Conservation (phyloP, 345 rosid species). For the Citrus unshiu region DNA sequence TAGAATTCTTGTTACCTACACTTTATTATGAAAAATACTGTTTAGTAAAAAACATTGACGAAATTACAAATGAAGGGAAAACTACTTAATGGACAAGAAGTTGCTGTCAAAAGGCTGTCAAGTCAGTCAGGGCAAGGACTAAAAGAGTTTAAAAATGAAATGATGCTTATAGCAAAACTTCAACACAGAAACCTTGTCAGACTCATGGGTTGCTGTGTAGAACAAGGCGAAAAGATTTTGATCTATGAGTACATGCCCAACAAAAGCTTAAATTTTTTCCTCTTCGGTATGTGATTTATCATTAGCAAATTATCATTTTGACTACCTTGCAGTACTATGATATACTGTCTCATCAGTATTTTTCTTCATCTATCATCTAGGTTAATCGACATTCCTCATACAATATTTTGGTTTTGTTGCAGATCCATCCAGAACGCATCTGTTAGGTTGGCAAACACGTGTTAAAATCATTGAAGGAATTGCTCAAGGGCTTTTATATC, state of each 20-base stretch:
- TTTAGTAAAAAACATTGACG: not conserved
- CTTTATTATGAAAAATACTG: not conserved
- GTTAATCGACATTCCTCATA: not conserved
- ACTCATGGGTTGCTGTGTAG: not conserved
- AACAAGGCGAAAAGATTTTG: not conserved
- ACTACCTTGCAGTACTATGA: not conserved
- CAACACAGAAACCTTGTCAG: slow-evolving; percentile 1
- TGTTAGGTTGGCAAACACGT: slow-evolving; percentile 19
- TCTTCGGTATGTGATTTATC: not conserved
- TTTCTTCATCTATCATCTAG: too few species aligned
- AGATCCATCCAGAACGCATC: slow-evolving; percentile 6
- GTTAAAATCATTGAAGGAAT: slow-evolving; percentile 26
- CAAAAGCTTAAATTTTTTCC: not conserved
- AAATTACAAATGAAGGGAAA: slow-evolving; percentile 13
- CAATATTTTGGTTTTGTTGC: not conserved
- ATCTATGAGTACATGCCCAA: not conserved
- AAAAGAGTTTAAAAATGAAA: slow-evolving; percentile 33
- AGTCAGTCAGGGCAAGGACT: slow-evolving; percentile 31
- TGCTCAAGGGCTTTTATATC: slow-evolving; percentile 42
- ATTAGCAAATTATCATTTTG: not conserved
- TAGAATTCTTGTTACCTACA: not conserved
- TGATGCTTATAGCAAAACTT: slow-evolving; percentile 14
- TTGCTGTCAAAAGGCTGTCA: slow-evolving; percentile 40
- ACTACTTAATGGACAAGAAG: slow-evolving; percentile 24
- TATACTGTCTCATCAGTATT: not conserved